Base-by-base conservation (phyloP, 2,329 filamentous ascomycete species). In the Torrubiella hemipterigena region DNA sequence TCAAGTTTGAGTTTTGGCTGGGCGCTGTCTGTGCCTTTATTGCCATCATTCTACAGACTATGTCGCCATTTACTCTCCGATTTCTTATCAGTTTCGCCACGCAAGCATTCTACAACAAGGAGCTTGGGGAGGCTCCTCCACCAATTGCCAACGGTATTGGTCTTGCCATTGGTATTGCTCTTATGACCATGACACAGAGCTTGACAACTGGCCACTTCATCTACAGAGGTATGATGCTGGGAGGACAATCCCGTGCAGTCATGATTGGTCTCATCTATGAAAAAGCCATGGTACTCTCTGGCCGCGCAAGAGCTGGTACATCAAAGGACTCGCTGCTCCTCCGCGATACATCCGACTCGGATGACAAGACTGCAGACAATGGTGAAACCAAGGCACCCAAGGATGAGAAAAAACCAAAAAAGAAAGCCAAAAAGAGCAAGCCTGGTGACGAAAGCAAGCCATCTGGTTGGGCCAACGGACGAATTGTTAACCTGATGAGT, bases 401-500 rank as follows among this genome's bases (percentile, higher is more conserved):
- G 54, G 14, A 41, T 45, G 6, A 59, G 59, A 37, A 56, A 62
- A 29, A 46, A 41, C 4, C 15, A 34, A 27, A 36, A 1, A 42
- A 52, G 12, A 46, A 55, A n/a, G 42, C 45, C 7, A 59, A 61
- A 30, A 58, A 65, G 31, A 52, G 49, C 5, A 51, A 56, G 24
- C 47, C 54, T 55, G 30, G 51, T 54, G 31, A 48, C 55, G 12
- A 52, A 61, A 29, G 54, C 59, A 15, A 54, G 48, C 16, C 59
- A 61, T 65, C 73, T 15, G 91, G 89, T 16, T 96, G 89, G 89
- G 78, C 78, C 35, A 96, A 95, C 46, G 91, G 91, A 15, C 76
- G 85, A 39, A 84, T 96, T 31, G 76, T 91, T 49, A 93, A 93
- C 43, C 51, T 96, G 43, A 95, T 96, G 87, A 89, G 84, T 38